Percentiles rank a stretch among this genome's conserved stretches.
These are phyloP conservation scores for Oenanthe javanica DNA, from an alignment of 140 eudicot species.

Conservation along the genomic window DNA sequence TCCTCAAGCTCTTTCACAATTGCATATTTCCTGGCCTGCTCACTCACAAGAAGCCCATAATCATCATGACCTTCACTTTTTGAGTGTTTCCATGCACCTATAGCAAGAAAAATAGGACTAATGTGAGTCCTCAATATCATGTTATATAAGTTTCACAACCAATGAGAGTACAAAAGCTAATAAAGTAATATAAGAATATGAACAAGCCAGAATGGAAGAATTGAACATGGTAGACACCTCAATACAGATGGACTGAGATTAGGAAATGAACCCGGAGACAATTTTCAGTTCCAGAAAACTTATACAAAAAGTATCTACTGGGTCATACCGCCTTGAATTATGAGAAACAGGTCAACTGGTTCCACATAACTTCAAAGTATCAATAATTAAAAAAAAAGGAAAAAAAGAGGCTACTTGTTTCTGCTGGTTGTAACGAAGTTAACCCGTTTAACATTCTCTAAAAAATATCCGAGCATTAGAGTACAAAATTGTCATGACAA, in stretches of 20 bases:
- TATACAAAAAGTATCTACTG: background rate
- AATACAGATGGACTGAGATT: background rate
- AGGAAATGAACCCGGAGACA: background rate
- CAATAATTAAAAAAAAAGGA: too few relatives aligned
- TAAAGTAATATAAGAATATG: background rate
- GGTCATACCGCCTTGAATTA: background rate
- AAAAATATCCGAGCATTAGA: background rate
- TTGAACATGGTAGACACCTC: background rate
- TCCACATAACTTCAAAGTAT: slow-evolving; percentile 46
- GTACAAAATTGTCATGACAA: slow-evolving; percentile 53
- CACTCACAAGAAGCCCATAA: slow-evolving; percentile 86
- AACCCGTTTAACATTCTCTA: background rate
- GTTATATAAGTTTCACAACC: background rate
- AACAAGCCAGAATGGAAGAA: background rate
- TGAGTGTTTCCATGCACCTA: slow-evolving; percentile 86
- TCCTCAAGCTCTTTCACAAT: slow-evolving; percentile 73
- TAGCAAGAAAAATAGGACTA: background rate
- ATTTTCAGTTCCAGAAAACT: background rate
- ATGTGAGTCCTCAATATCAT: background rate
- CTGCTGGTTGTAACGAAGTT: background rate
- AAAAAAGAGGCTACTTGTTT: background rate
- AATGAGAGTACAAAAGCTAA: background rate
- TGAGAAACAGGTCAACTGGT: background rate
- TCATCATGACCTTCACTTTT: slow-evolving; percentile 97
- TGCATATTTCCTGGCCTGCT: slow-evolving; percentile 77